Conservation (phyloP, 805 yeast species). For the Saccharomycopsis lassenensis region DNA sequence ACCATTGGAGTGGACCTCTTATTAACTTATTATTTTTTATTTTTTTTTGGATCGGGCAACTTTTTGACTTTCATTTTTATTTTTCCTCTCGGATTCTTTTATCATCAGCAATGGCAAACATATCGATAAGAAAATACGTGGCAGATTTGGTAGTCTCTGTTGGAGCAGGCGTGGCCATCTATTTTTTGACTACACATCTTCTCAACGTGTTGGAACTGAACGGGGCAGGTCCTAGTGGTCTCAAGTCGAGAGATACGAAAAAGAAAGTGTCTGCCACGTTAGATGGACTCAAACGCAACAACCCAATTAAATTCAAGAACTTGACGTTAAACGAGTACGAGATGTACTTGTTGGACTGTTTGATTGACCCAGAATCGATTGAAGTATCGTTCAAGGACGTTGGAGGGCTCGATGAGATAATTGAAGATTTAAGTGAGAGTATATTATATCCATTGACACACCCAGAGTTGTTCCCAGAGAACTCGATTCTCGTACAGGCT, state of each 20-base stretch:
- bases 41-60: no score
- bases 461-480: constrained; percentile 65
- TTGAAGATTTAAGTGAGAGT: constrained; percentile 78
- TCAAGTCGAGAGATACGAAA: constrained; percentile 47
- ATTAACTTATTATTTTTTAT: no score
- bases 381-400: constrained; percentile 66
- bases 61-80: no score
- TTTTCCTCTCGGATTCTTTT: no score
- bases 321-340: constrained; percentile 62
- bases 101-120: no score
- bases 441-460: constrained; percentile 76
- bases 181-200: constrained; percentile 43
- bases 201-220: constrained; percentile 20
- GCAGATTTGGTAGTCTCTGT: constrained; percentile 39
- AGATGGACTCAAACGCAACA: constrained; percentile 42
- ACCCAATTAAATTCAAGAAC: constrained; percentile 42
- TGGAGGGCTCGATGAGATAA: constrained; percentile 78
- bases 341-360: constrained; percentile 59
- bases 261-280: constrained; percentile 47
- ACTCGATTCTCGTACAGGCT: constrained; percentile 62
- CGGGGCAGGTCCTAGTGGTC: constrained; percentile 33
- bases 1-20: no score
- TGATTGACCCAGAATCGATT: constrained; percentile 79
- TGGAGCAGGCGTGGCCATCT: constrained; percentile 62
- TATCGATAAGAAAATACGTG: constrained; percentile 28